A percentile compares a stretch with the other conserved stretches of the same genome.
Conservation (phyloP, 805 yeast genomes). For the Wickerhamiella cacticola region DNA sequence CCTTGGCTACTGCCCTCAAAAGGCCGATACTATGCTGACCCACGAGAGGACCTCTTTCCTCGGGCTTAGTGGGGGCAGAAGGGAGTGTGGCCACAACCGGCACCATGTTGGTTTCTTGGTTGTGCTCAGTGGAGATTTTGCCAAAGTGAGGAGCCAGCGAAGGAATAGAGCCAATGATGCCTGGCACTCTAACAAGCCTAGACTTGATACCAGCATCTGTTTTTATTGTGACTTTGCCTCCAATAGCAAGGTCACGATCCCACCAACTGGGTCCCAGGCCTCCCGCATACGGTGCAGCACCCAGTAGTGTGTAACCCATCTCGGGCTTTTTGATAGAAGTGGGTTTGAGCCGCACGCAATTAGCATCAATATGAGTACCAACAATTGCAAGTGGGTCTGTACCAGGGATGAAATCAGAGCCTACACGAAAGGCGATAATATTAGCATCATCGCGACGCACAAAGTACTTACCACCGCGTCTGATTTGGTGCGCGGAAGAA, state of each 20-base stretch:
- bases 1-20: conserved; percentile 51
- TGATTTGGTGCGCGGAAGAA: conserved; percentile 36
- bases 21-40: conserved; percentile 56
- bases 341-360: conserved; percentile 59
- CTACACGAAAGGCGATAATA: conserved; percentile 58
- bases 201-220: conserved; percentile 30
- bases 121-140: conserved; percentile 40
- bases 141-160: conserved; percentile 79
- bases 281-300: conserved; percentile 73
- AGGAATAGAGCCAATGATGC: conserved; percentile 57
- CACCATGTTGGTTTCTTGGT: conserved; percentile 60
- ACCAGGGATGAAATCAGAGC: conserved; percentile 50
- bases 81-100: conserved; percentile 40
- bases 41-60: conserved; percentile 41
- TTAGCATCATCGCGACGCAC: conserved; percentile 59
- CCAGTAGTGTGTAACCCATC: conserved; percentile 62
- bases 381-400: conserved; percentile 45
- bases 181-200: conserved; percentile 25
- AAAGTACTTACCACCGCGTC: conserved; percentile 54
- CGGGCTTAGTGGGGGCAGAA: conserved; percentile 32
- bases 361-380: conserved; percentile 60
- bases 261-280: conserved; percentile 53
- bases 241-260: conserved; percentile 73
- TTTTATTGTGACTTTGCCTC: conserved; percentile 55
- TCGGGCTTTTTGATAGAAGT: conserved; percentile 44